Evolutionary conservation across 2,329 filamentous ascomycete species (phyloP).

Genomic region (Alternaria novae-zelandiae): DNA sequence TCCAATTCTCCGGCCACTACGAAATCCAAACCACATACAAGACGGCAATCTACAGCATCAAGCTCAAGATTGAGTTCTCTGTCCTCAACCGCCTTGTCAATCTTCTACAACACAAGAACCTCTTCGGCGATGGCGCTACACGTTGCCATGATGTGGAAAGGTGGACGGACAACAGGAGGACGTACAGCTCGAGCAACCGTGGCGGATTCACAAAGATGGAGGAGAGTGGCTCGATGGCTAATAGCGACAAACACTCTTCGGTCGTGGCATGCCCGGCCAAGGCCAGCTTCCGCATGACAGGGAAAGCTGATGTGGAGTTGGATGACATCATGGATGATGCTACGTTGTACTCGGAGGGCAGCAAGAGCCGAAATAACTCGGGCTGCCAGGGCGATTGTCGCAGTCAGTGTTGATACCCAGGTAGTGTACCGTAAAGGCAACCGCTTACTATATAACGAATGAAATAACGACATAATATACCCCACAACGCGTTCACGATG

Average conservation of each 20-base stretch:
- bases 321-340: background rate
- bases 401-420: background rate
- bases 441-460: background rate
- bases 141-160: background rate
- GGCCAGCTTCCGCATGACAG: background rate
- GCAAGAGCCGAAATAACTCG: background rate
- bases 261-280: background rate
- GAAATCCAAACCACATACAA: constrained; percentile 49
- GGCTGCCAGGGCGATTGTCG: background rate
- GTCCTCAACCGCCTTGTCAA: constrained; percentile 52
- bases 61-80: constrained; percentile 60
- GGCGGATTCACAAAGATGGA: background rate
- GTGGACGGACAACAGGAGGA: background rate
- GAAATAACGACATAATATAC: background rate
- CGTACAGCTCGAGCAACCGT: background rate
- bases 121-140: background rate
- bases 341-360: background rate
- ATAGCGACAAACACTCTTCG: background rate
- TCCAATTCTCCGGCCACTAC: constrained; percentile 48
- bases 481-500: background rate
- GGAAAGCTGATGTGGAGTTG: background rate
- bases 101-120: constrained; percentile 2
- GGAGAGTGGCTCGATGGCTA: background rate
- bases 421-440: background rate
- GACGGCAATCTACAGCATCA: constrained; percentile 50